Evolutionary conservation across 805 yeast genomes (phyloP).

Genomic region (Myxozyma udenii): DNA sequence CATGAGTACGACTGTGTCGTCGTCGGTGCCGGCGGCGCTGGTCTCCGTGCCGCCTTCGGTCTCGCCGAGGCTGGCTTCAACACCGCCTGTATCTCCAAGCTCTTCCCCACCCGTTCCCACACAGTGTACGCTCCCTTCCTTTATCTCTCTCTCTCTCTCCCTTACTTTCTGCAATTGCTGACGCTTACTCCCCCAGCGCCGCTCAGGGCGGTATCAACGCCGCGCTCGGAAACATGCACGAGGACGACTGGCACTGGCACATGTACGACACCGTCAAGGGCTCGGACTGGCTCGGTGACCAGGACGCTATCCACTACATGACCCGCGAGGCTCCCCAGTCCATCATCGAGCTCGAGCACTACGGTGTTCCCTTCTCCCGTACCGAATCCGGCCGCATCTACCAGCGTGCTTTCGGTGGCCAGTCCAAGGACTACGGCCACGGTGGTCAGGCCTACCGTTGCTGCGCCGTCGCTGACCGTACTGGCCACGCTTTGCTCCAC

Average conservation of each 20-base stretch:
- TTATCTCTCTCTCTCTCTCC: not conserved
- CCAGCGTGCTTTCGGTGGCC: slow-evolving; percentile 99
- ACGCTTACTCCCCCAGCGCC: slow-evolving; percentile 44
- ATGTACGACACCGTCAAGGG: slow-evolving; percentile 99
- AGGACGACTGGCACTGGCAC: slow-evolving; percentile 99
- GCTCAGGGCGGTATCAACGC: slow-evolving; percentile 99
- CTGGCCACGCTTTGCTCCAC: slow-evolving; percentile 96
- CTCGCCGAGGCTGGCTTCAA: slow-evolving; percentile 94
- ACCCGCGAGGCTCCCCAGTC: slow-evolving; percentile 96
- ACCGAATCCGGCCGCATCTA: slow-evolving; percentile 94
- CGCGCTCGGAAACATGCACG: slow-evolving; percentile 97
- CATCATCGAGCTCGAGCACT: slow-evolving; percentile 94
- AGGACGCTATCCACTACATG: slow-evolving; percentile 98
- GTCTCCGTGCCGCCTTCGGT: slow-evolving; percentile 97
- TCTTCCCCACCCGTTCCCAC: slow-evolving; percentile 97
- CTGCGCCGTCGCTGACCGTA: slow-evolving; percentile 99
- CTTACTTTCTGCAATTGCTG: not conserved
- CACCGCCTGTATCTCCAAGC: slow-evolving; percentile 94
- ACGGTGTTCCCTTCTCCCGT: slow-evolving; percentile 97
- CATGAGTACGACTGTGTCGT: slow-evolving; percentile 98
- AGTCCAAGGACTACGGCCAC: slow-evolving; percentile 89
- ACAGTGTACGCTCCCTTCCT: slow-evolving; percentile 52
- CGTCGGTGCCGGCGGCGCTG: slow-evolving; percentile 99
- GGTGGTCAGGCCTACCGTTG: slow-evolving; percentile 99
- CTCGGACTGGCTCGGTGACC: slow-evolving; percentile 99